Base-by-base conservation (phyloP, 1,284 basidiomycete species). In the Cryptococcus wingfieldii region DNA sequence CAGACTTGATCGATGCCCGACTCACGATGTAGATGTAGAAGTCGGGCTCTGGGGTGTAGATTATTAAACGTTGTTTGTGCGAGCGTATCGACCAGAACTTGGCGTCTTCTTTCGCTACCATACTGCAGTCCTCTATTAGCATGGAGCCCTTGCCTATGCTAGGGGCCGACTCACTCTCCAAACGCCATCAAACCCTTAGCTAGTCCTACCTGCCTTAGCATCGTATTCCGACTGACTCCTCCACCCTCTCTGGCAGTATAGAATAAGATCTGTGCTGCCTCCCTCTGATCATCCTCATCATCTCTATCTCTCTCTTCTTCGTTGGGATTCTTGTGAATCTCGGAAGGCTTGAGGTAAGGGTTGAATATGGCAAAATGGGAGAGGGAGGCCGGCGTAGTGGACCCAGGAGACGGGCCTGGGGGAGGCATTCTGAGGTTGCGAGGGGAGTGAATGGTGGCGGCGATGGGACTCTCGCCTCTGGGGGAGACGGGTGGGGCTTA, bases 341-440 rank as follows among this genome's bases (percentile, higher is more conserved):
- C n/a, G 37, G 42, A 27, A 10, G 61, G 54, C 28, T 50, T 44
- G 4, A 74, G 58, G 2, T 66, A 62, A 4, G 73, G 72, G 54
- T 71, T 71, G 71, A 74, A 74, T 28, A 75, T 71, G 42, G 69
- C 68, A 49, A 75, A 70, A 47, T 74, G 71, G 16, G 71, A 68
- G 38, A 75, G 61, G n/a, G 62, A 55, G 7, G 70, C 57, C 10
- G 61, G 55, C 27, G 19, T 51, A n/a, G 47, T 54, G 13, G 58
- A 42, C 7, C 51, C 52, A 38, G 55, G 27, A 34, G 49, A 47
- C 5, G 48, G 45, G 19, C 14, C 27, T 31, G 19, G 19, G 41
- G 41, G 8, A n/a, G 41, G 13, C 41, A 42, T 42, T 10, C 7
- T 34, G 31, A 34, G 6, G 6, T 34, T 34, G 31, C 31, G 31